Conservation (phyloP, 345 rosid species). For the Eucalyptus curtisii region DNA sequence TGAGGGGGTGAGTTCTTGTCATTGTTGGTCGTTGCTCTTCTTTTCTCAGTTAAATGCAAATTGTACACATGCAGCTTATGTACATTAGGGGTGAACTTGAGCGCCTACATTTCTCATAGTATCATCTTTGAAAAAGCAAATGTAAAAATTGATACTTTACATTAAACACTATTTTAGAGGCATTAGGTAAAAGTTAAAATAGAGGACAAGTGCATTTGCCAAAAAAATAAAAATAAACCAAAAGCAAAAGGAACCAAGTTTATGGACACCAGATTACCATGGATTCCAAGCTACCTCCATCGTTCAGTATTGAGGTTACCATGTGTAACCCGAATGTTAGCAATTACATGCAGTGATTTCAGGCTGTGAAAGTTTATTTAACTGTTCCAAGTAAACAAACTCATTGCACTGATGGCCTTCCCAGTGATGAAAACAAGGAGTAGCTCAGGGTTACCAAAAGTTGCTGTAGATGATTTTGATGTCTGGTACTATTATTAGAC, state of each 20-base stretch:
- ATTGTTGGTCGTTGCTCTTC: background rate
- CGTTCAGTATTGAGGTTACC: background rate
- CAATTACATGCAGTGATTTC: background rate
- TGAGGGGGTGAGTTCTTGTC: slow-evolving; percentile 57
- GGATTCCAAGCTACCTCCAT: background rate
- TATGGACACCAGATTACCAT: background rate
- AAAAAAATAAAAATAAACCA: background rate
- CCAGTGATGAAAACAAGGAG: background rate
- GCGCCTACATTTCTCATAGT: background rate
- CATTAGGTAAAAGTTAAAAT: background rate
- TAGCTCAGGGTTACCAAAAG: background rate
- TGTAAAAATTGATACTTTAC: background rate
- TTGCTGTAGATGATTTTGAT: background rate
- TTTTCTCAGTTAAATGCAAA: background rate
- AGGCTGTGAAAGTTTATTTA: background rate
- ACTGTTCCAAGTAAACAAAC: background rate
- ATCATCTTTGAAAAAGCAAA: background rate
- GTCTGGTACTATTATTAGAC: background rate
- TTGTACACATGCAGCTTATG: background rate
- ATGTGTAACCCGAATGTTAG: background rate
- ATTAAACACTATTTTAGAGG: background rate
- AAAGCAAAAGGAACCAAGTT: background rate
- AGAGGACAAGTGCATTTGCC: background rate
- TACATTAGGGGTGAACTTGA: background rate
- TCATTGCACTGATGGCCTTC: background rate